Evolutionary conservation across 805 yeast species (phyloP), one percentile per base, ranked within the genome.

Genomic region (Wickerhamomyces xylosicus): DNA sequence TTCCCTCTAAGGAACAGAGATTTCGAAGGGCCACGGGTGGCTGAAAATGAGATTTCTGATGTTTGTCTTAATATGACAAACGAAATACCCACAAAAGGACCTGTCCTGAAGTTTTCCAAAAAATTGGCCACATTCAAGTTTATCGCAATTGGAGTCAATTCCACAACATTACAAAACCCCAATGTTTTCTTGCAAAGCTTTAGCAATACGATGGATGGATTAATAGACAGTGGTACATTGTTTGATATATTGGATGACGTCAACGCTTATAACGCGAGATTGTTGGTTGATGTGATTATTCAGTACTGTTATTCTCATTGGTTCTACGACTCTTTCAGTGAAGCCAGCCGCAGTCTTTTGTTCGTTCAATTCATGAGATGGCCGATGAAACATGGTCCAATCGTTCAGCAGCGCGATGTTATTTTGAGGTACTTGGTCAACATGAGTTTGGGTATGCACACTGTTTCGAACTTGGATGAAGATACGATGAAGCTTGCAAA

Each of bases 271-370:
- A 38, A 56, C 5, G 53, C 62, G 14, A 50, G 58, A 34, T 46
- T 61, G 1, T 36, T 71, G 17, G 35, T 68, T 11, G 77, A 71
- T 25, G 49, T 65, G 49, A 42, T 71, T 3, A 47, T 71, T 15
- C 61, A 58, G 36, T 72, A 69, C 44, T 66, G 72, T 39, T 66
- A 68, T 53, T 54, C 62, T 9, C 72, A 70, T 42, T 71, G 72
- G 73, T 49, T 50, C 18, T 66, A 54, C 41, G 39, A 43, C 6
- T 34, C 36, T 4, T 33, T 34, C 8, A 42, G 53, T 8, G 50
- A 55, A 19, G 27, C 47, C 2, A 19, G 37, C 1, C 41, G 42
- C 9, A 38, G 61, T 8, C 8, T 14, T 9, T 31, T 31, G 33
- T n/a, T 18, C 13, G 42, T 42, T 6, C 48, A 45, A 33, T 64